phyloP scores from a whole-genome alignment of 352 stramenopile species.

The Globisporangium nunn region DNA sequence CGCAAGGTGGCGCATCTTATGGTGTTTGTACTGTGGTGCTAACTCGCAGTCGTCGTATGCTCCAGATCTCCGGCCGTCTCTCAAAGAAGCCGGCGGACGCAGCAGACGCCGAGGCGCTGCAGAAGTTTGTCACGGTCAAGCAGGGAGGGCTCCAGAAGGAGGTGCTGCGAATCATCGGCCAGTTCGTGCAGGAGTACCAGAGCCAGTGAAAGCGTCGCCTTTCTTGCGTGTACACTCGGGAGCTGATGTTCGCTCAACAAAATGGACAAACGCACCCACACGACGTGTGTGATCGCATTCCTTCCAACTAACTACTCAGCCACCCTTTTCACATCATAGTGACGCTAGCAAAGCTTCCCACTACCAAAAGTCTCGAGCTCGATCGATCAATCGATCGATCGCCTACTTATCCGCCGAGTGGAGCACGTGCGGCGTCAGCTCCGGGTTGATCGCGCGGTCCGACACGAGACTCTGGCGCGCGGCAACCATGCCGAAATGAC shows the following conservation, averaged over 20 bases:
- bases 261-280: background rate
- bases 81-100: slow-evolving; percentile 41
- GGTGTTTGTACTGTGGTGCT: background rate
- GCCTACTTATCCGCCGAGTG: slow-evolving; percentile 5
- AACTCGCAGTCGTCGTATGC: background rate
- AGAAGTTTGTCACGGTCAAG: slow-evolving; percentile 42
- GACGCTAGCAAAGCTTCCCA: background rate
- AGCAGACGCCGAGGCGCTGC: slow-evolving; percentile 33
- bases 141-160: slow-evolving; percentile 56
- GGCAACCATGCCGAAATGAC: slow-evolving; percentile 70
- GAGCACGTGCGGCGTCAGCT: slow-evolving; percentile 32
- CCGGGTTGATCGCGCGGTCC: slow-evolving; percentile 55
- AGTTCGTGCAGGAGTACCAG: slow-evolving; percentile 62
- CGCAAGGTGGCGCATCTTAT: background rate
- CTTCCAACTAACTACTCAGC: background rate
- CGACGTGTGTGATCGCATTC: background rate
- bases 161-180: slow-evolving; percentile 44
- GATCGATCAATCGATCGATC: too few species aligned
- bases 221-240: background rate
- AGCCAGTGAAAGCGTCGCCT: slow-evolving; percentile 18
- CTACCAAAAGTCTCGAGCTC: background rate
- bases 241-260: background rate
- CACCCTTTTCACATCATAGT: background rate
- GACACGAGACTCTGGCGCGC: slow-evolving; percentile 60
- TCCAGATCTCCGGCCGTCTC: slow-evolving; percentile 49